Evolutionary conservation across 2,329 filamentous ascomycete species (phyloP).

Genomic region (Cryphonectria parasitica): DNA sequence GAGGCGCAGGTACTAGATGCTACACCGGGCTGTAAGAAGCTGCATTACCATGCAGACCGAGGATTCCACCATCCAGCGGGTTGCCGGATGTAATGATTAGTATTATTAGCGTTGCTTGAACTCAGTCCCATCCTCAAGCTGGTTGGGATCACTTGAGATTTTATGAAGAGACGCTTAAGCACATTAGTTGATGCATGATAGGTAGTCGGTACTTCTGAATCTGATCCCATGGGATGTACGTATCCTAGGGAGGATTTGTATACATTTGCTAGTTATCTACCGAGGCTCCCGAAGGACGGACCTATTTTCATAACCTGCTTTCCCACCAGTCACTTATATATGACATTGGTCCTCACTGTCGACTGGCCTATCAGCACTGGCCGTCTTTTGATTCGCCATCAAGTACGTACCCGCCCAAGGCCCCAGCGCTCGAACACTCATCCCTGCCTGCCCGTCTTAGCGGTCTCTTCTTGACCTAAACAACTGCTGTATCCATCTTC

Average conservation of each 20-base stretch:
- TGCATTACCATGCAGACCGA: not conserved
- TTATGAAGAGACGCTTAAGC: not conserved
- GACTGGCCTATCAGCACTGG: not conserved
- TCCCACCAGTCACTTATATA: not conserved
- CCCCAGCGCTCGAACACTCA: conserved; percentile 4
- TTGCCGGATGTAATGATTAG: not conserved
- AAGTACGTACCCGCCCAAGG: not conserved
- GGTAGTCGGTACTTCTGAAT: not conserved
- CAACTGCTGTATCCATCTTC: not conserved
- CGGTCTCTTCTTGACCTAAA: not conserved
- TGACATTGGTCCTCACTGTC: not conserved
- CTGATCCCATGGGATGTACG: not conserved
- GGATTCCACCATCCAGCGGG: not conserved
- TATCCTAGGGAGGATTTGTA: not conserved
- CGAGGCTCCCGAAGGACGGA: not conserved
- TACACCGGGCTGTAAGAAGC: not conserved
- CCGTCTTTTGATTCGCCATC: not conserved
- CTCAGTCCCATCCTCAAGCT: not conserved
- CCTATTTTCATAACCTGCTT: not conserved
- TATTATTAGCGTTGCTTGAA: not conserved
- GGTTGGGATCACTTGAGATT: not conserved
- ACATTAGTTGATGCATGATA: not conserved
- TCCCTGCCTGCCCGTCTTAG: conserved; percentile 6
- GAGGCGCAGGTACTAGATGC: not conserved
- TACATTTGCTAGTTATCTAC: not conserved